phyloP scores from a whole-genome alignment of 192 early-diverging fungal species.

The Chytriomyces confervae region DNA sequence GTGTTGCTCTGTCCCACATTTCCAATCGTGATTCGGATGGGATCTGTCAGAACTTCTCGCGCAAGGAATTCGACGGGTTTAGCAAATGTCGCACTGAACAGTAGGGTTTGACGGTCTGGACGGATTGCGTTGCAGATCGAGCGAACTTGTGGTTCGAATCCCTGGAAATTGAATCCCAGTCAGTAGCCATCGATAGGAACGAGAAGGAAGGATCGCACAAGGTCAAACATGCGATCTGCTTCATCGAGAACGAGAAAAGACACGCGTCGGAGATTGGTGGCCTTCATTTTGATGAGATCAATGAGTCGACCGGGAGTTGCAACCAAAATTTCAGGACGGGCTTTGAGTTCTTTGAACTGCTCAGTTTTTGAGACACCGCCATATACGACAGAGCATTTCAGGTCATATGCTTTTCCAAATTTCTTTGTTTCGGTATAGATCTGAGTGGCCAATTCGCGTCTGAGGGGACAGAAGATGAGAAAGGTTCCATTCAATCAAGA shows the following conservation, averaged over 20 bases:
- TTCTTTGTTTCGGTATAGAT: conserved; percentile 81
- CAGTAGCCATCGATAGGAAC: too few species aligned
- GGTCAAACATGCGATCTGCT: conserved; percentile 65
- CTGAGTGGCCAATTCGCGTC: conserved; percentile 76
- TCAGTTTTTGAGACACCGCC: conserved; percentile 84
- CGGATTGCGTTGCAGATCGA: conserved; percentile 81
- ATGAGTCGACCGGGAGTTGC: conserved; percentile 87
- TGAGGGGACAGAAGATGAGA: conserved; percentile 53
- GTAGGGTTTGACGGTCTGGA: conserved; percentile 80
- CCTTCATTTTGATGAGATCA: conserved; percentile 89
- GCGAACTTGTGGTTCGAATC: conserved; percentile 75
- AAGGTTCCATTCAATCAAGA: neutral
- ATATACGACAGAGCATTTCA: conserved; percentile 72
- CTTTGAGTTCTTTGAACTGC: conserved; percentile 80
- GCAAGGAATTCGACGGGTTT: conserved; percentile 73
- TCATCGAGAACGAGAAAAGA: conserved; percentile 60
- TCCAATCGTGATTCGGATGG: conserved; percentile 77
- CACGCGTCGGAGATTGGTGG: conserved; percentile 77
- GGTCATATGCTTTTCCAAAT: conserved; percentile 76
- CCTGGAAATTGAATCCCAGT: too few species aligned
- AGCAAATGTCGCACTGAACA: conserved; percentile 84
- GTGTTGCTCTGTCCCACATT: conserved; percentile 71
- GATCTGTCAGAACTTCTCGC: conserved; percentile 71
- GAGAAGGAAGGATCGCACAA: too few species aligned
- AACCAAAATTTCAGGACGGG: conserved; percentile 75